Base-by-base conservation (phyloP, 2,329 filamentous ascomycete species). In the Penicillium italicum region DNA sequence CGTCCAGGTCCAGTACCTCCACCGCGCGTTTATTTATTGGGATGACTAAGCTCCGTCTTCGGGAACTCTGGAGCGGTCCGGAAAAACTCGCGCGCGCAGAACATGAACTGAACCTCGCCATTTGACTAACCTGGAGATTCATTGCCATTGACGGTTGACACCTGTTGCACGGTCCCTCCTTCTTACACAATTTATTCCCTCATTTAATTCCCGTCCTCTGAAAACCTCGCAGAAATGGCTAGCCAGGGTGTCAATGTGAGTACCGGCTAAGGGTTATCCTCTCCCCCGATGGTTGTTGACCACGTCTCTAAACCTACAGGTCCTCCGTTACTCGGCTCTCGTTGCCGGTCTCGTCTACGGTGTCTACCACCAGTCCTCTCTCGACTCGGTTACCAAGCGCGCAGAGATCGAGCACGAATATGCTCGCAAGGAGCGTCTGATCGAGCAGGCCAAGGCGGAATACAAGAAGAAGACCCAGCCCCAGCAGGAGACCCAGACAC, bases 321-420 rank as follows among this genome's bases (percentile, higher is more conserved):
- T 99, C 77, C 85, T 97, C 77, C 92, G 94, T 79, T 99, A 93
- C 84, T 93, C 91, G 73, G 92, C 92, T 74, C 89, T 99, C 66
- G 89, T 87, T 72, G 82, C 91, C 71, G 94, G 94, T 75, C 80
- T 97, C 74, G 87, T 96, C 80, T 99, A 99, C 82, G 94, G 94
- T 76, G 86, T 96, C 81, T 90, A 87, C 78, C 93, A 96, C 82
- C 94, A 99, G 81, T 82, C 88, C 72, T 84, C 85, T 61, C 88
- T 99, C 76, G 87, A 80, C 66, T 77, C 89, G 55, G 77, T 83
- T 69, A 85, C 91, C 72, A 89, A 86, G 78, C 78, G 83, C 60
- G 81, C 86, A 66, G 84, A 87, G 68, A 83, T 85, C 69, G 80
- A 95, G 77, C 85, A 85, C 73, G 90, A 96, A 76, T 97, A 93